Conservation (phyloP, 2,329 filamentous ascomycete genomes). For the Stachybotrys elegans region DNA sequence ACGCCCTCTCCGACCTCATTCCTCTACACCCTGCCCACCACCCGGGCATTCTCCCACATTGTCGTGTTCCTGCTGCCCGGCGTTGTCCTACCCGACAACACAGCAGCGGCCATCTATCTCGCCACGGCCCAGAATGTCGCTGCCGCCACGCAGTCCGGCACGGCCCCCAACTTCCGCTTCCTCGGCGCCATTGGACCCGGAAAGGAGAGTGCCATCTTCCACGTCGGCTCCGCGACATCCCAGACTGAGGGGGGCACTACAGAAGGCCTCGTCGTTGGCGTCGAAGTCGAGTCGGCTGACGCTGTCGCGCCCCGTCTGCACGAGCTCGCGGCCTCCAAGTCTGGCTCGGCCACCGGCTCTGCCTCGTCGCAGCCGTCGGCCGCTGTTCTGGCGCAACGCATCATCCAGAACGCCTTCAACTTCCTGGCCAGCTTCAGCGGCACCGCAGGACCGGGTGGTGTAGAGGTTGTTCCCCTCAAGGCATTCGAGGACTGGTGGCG, state of each 20-base stretch:
- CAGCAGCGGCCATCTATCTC: constrained; percentile 87
- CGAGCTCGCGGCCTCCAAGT: constrained; percentile 39
- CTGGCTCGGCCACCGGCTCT: constrained; percentile 2
- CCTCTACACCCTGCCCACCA: constrained; percentile 45
- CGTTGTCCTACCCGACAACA: constrained; percentile 63
- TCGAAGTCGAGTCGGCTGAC: constrained; percentile 72
- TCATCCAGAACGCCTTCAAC: constrained; percentile 97
- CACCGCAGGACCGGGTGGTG: constrained; percentile 52
- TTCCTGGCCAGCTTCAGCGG: constrained; percentile 85
- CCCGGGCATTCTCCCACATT: constrained; percentile 67
- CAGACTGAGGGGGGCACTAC: constrained; percentile 30
- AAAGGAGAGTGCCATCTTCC: constrained; percentile 91
- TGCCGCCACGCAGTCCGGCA: constrained; percentile 32
- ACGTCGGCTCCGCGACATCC: constrained; percentile 44
- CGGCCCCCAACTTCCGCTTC: constrained; percentile 64
- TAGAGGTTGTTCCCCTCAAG: constrained; percentile 88
- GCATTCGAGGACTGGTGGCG: constrained; percentile 97
- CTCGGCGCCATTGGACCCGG: constrained; percentile 85
- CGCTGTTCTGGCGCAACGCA: constrained; percentile 78
- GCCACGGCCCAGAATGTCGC: constrained; percentile 45
- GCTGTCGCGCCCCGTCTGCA: constrained; percentile 68
- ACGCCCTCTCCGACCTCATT: constrained; percentile 49
- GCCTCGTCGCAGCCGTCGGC: constrained; percentile 50
- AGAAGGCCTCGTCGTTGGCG: constrained; percentile 68
- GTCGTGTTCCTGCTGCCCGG: constrained; percentile 86